Conservation (phyloP, 2,329 filamentous ascomycete genomes). For the Nemania diffusa region DNA sequence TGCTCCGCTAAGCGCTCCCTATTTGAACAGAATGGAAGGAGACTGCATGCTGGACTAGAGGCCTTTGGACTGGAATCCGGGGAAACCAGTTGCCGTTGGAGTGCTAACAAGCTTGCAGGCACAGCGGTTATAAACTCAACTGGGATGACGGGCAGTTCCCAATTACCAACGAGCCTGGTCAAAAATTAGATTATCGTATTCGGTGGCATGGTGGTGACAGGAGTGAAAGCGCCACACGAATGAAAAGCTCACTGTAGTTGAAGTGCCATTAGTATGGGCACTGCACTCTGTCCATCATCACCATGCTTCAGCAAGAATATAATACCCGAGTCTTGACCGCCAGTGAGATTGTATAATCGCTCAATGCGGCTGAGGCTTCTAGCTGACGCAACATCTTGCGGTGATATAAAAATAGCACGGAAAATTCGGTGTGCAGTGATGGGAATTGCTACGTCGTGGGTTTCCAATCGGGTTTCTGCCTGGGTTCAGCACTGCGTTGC, state of each 20-base stretch:
- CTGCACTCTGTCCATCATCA: slow-evolving; percentile 42
- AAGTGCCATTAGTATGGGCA: slow-evolving; percentile 54
- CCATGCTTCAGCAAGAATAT: slow-evolving; percentile 56
- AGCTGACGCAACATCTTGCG: slow-evolving; percentile 50
- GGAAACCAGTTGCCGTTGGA: slow-evolving; percentile 49
- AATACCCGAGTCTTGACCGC: slow-evolving; percentile 54
- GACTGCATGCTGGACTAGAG: slow-evolving; percentile 38
- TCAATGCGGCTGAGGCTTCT: slow-evolving; percentile 52
- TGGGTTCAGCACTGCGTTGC: slow-evolving; percentile 34
- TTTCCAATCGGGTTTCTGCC: slow-evolving; percentile 56
- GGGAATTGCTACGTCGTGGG: slow-evolving; percentile 59
- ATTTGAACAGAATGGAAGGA: slow-evolving; percentile 51
- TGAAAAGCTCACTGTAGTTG: slow-evolving; percentile 55
- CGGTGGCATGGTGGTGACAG: not conserved
- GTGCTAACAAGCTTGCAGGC: slow-evolving; percentile 52
- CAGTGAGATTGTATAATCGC: slow-evolving; percentile 55
- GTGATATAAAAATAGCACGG: slow-evolving; percentile 55
- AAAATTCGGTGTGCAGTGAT: slow-evolving; percentile 46
- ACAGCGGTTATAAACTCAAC: slow-evolving; percentile 52
- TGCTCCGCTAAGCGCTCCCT: slow-evolving; percentile 44
- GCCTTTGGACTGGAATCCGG: slow-evolving; percentile 24
- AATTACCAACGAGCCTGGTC: slow-evolving; percentile 49
- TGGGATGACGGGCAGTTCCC: slow-evolving; percentile 56
- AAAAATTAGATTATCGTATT: slow-evolving; percentile 28
- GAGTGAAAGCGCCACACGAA: not conserved